A percentile compares a stretch with the other conserved stretches of the same genome.
Evolutionary conservation across 2,329 filamentous ascomycete species (phyloP).

Genomic region (Trichoderma endophyticum): DNA sequence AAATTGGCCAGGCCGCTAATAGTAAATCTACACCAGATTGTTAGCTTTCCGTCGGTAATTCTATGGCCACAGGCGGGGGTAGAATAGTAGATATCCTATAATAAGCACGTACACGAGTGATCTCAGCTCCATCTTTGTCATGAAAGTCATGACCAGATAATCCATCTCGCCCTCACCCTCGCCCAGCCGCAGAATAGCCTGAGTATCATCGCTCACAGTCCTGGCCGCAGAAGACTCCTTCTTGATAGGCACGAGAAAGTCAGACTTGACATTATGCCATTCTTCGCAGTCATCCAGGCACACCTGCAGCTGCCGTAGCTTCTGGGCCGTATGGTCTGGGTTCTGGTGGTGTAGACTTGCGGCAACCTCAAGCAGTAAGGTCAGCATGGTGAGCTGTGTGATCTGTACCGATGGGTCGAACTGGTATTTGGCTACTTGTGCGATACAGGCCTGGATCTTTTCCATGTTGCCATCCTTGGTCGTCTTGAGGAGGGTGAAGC

Average conservation of each 20-base stretch:
- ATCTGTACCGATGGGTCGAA: conserved; percentile 61
- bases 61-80: not conserved
- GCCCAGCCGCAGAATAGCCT: conserved; percentile 50
- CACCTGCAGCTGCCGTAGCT: conserved; percentile 60
- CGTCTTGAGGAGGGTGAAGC: conserved; percentile 63
- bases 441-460: conserved; percentile 68
- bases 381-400: conserved; percentile 63
- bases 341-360: conserved; percentile 65
- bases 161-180: conserved; percentile 45
- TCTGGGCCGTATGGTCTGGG: conserved; percentile 54
- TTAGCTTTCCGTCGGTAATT: conserved; percentile 20
- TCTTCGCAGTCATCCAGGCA: conserved; percentile 57
- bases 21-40: conserved; percentile 43
- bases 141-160: conserved; percentile 57
- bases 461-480: conserved; percentile 64
- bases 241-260: conserved; percentile 55
- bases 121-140: conserved; percentile 58
- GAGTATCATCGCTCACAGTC: conserved; percentile 57
- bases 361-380: conserved; percentile 66
- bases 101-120: conserved; percentile 49
- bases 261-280: conserved; percentile 46
- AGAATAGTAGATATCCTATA: not conserved
- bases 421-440: conserved; percentile 70
- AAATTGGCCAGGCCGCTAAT: conserved; percentile 51
- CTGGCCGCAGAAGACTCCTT: conserved; percentile 46